Evolutionary conservation across 2,329 filamentous ascomycete species (phyloP), one percentile per base, ranked within the genome.

Genomic region (Fusarium ambrosium): DNA sequence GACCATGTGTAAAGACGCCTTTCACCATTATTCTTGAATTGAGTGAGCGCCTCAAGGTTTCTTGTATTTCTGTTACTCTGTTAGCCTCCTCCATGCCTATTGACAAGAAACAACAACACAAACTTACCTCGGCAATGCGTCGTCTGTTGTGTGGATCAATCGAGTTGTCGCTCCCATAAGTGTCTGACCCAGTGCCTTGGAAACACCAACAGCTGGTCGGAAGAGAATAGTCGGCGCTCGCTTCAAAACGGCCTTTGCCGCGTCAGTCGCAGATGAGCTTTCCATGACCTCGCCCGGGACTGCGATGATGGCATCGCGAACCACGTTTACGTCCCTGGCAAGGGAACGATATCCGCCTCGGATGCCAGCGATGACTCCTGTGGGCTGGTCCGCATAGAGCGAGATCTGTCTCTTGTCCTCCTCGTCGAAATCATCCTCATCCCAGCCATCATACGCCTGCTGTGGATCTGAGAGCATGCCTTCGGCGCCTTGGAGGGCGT

Each of bases 171-270:
- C 96, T 6, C 97, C 97, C 85, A 98, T 88, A 68, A 99, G 86
- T 41, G 96, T 95, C 85, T 97, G 94, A 10, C 95, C 94, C 60
- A 98, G 92, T 0, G 93, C 96, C 83, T 96, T 96, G 39, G 93
- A 95, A 9, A 95, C 94, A 1, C 96, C 97, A 78, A 98, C 95
- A 4, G 95, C 94, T 9, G 97, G 97, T 65, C 95, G 88, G 76
- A 99, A 90, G 62, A 99, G 93, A 22, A 98, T 94, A 0, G 95
- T 98, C n/a, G 97, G 97, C 34, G 95, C 95, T 77, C 94, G 91
- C 81, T 90, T 92, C 70, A 92, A 88, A 20, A 99, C 91, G 2
- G 93, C 95, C 79, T 87, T 91, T 16, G 95, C 94, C 1, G 94
- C 95, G 2, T 94, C 95, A 48, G 92, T 90, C 1, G 96, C 95